Conservation (phyloP, 495 filamentous ascomycete genomes). For the Pseudomonodictys pantanalensis region DNA sequence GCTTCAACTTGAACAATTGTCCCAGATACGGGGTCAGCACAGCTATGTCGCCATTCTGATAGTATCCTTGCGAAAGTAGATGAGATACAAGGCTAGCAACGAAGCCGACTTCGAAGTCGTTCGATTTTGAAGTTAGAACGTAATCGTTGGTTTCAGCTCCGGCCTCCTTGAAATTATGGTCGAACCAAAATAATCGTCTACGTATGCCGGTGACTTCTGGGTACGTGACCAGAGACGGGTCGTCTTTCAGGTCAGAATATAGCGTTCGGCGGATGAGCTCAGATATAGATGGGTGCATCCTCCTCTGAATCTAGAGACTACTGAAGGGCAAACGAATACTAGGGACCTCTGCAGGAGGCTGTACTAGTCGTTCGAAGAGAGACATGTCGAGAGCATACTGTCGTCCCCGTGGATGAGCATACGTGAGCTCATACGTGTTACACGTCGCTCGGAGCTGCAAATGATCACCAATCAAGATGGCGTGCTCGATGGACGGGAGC, state of each 20-base stretch:
- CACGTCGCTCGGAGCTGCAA: conserved; percentile 68
- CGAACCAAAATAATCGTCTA: conserved; percentile 68
- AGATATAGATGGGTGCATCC: conserved; percentile 75
- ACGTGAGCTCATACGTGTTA: conserved; percentile 59
- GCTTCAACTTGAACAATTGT: conserved; percentile 63
- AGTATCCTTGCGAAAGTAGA: conserved; percentile 66
- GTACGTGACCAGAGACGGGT: conserved; percentile 49
- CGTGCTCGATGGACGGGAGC: conserved; percentile 67
- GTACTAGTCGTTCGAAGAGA: conserved; percentile 66
- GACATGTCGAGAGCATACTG: conserved; percentile 63
- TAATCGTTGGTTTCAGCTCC: conserved; percentile 39
- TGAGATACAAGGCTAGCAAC: conserved; percentile 64
- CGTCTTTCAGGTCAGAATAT: conserved; percentile 65
- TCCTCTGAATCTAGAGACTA: conserved; percentile 62
- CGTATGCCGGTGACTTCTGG: conserved; percentile 65
- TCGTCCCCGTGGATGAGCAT: conserved; percentile 52
- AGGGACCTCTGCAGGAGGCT: conserved; percentile 35
- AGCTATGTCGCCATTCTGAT: conserved; percentile 67
- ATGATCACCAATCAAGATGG: conserved; percentile 77
- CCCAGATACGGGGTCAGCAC: conserved; percentile 76
- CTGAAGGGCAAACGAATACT: conserved; percentile 50
- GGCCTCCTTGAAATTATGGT: conserved; percentile 61
- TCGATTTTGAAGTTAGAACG: conserved; percentile 56
- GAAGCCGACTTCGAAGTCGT: conserved; percentile 68
- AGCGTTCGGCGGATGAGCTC: conserved; percentile 57